Base-by-base conservation (phyloP, 139 green algal genomes). In the Axilococcus clingmanii region DNA sequence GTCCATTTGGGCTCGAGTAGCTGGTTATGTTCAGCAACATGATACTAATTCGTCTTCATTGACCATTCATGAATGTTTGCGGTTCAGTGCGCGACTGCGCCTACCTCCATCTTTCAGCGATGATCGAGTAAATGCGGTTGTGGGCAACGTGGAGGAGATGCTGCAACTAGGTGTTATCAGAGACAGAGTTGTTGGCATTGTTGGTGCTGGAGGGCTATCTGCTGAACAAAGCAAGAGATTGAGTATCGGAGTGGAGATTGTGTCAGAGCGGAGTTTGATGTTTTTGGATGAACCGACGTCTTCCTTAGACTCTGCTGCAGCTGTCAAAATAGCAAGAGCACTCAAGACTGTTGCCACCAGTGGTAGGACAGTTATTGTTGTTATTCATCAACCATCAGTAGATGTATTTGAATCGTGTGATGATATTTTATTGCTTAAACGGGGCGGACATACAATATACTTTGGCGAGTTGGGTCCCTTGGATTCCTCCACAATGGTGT, bases 231-330 rank as follows among this genome's bases (percentile, higher is more conserved):
- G 88, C 50, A 96, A 96, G 76, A 67, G 84, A 4, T 71, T 96
- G 23, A 94, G 77, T 54, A 96, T 96, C 43, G 87, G 71, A 0
- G 80, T 95, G 27, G 88, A 96, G 76, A 68, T 95, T 24, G 87
- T 95, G 11, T 72, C 79, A 35, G 85, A 53, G 46, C 59, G 59
- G 2, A 48, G 34, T 16, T 29, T 48, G 4, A 7, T 61, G 6
- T 56, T 59, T 30, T 35, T 48, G 57, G 53, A 55, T 36, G 63
- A 71, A 33, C 63, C 63, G 24, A 66, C 63, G 2, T 31, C 7
- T 17, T 88, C 88, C 14, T 74, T 96, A 58, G 86, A 95, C 45
- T 76, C 80, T 3, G 65, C 79, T 20, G 80, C 88, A 2, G 88
- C 88, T 5, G 69, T 80, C 33, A 83, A 89, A 16, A 86, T 96